A percentile compares a stretch with the other conserved stretches of the same genome.
These are phyloP conservation scores for Botryotinia globosa DNA, from an alignment of 2,329 filamentous ascomycete genomes.

Conservation along the genomic window DNA sequence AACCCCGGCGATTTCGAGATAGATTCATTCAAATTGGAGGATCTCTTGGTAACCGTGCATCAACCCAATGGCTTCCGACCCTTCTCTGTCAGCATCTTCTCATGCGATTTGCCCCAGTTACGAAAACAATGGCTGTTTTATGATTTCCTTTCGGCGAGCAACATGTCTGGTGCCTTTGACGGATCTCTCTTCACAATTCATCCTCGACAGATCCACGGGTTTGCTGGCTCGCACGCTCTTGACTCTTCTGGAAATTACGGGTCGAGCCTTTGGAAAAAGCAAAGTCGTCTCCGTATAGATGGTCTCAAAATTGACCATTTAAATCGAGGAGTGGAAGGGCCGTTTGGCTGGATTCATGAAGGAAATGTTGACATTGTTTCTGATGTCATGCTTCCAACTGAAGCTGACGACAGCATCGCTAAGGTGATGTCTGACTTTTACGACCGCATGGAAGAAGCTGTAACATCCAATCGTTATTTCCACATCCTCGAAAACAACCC, in stretches of 20 bases:
- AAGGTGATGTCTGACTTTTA: slow-evolving; percentile 98
- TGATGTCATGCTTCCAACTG: slow-evolving; percentile 89
- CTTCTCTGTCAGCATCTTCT: slow-evolving; percentile 92
- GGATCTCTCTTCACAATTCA: slow-evolving; percentile 97
- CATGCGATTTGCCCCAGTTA: slow-evolving; percentile 87
- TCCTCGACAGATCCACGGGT: slow-evolving; percentile 82
- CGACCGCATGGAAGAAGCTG: slow-evolving; percentile 89
- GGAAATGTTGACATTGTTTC: slow-evolving; percentile 96
- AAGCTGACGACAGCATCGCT: slow-evolving; percentile 81
- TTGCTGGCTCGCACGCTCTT: slow-evolving; percentile 59
- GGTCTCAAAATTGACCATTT: slow-evolving; percentile 93
- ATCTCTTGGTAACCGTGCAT: slow-evolving; percentile 85
- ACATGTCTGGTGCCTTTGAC: slow-evolving; percentile 94
- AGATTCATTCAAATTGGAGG: slow-evolving; percentile 93
- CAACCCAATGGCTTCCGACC: slow-evolving; percentile 90
- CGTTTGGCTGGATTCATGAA: slow-evolving; percentile 97
- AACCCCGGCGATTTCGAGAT: slow-evolving; percentile 94
- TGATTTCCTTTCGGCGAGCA: slow-evolving; percentile 91
- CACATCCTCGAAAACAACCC: slow-evolving; percentile 53
- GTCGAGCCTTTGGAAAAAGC: slow-evolving; percentile 85
- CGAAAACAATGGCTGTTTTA: slow-evolving; percentile 98
- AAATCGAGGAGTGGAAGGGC: slow-evolving; percentile 87
- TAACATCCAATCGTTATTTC: slow-evolving; percentile 71
- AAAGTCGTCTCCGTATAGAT: slow-evolving; percentile 88
- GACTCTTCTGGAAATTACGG: slow-evolving; percentile 58